Conservation (phyloP, 1,284 basidiomycete genomes). For the Abortiporus biennis region DNA sequence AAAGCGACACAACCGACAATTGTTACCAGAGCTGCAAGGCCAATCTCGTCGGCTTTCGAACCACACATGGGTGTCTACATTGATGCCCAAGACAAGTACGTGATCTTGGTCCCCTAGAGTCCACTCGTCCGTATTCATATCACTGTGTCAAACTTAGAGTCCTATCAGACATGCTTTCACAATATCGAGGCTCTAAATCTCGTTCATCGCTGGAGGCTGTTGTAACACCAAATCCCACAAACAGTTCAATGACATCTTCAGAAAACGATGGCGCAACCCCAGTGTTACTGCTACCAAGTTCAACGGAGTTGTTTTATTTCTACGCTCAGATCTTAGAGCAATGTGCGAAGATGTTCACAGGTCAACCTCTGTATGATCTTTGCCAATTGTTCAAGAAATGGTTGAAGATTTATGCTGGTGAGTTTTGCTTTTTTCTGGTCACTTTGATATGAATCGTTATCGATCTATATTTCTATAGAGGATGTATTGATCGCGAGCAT, state of each 20-base stretch:
- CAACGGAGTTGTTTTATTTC: conserved; percentile 96
- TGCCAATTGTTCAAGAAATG: conserved; percentile 85
- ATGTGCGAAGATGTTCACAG: conserved; percentile 83
- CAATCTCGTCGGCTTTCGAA: conserved; percentile 86
- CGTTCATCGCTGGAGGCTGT: conserved; percentile 66
- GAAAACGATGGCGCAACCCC: conserved; percentile 46
- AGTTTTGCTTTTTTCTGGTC: conserved; percentile 14
- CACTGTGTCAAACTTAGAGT: conserved; percentile 39
- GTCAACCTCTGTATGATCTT: conserved; percentile 77
- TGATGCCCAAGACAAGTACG: conserved; percentile 91
- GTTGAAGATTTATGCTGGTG: conserved; percentile 90
- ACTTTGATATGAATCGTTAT: neutral
- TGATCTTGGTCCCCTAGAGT: conserved; percentile 6
- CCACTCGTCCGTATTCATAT: neutral
- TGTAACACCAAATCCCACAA: too few relatives aligned
- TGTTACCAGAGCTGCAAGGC: conserved; percentile 45
- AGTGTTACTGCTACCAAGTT: conserved; percentile 80
- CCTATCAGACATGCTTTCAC: conserved; percentile 75
- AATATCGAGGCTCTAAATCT: conserved; percentile 62
- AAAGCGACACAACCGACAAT: conserved; percentile 39
- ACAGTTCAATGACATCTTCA: conserved; percentile 28
- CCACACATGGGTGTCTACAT: conserved; percentile 91
- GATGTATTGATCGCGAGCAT: conserved; percentile 75
- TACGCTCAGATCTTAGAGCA: conserved; percentile 95
- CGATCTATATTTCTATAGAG: conserved; percentile 39